Percentiles rank a stretch among this genome's conserved stretches.
These are phyloP conservation scores for Dactylonectria macrodidyma DNA, from an alignment of 2,329 filamentous ascomycete genomes.

Conservation along the genomic window DNA sequence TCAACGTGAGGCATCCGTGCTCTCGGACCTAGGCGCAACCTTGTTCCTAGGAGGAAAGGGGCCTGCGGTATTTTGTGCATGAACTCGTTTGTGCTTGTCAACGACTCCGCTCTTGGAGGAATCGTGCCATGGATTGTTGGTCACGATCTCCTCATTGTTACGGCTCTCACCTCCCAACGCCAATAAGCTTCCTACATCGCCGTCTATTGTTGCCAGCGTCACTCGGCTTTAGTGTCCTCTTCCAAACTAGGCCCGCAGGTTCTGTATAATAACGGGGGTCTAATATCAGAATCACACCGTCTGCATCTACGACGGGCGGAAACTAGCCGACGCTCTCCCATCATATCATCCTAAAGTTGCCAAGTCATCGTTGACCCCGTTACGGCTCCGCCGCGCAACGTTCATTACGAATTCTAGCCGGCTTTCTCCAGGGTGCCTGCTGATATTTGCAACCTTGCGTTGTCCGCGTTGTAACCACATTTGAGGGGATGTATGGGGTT, in stretches of 20 bases:
- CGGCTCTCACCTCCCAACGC: slow-evolving; percentile 18
- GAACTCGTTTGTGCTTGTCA: slow-evolving; percentile 32
- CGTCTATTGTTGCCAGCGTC: slow-evolving; percentile 14
- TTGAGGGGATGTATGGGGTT: not conserved
- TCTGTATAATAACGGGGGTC: slow-evolving; percentile 1
- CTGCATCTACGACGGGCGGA: slow-evolving; percentile 3
- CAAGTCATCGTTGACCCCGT: slow-evolving; percentile 25
- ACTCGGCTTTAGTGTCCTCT: slow-evolving; percentile 11
- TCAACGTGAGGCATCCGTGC: slow-evolving; percentile 19
- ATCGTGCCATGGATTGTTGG: slow-evolving; percentile 35
- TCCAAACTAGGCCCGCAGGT: not conserved
- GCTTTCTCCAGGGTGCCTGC: slow-evolving; percentile 19
- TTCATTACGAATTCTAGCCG: slow-evolving; percentile 32
- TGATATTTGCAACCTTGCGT: slow-evolving; percentile 15
- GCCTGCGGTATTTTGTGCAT: slow-evolving; percentile 41
- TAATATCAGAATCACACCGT: slow-evolving; percentile 10
- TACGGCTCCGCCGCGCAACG: slow-evolving; percentile 27
- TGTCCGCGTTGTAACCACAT: not conserved
- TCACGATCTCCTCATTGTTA: slow-evolving; percentile 39
- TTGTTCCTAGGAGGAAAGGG: slow-evolving; percentile 33
- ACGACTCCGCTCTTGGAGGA: slow-evolving; percentile 39
- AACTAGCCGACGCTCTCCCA: slow-evolving; percentile 4
- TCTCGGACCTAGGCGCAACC: slow-evolving; percentile 31
- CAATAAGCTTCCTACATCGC: slow-evolving; percentile 33
- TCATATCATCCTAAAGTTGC: slow-evolving; percentile 19